Percentiles rank a stretch among this genome's conserved stretches.
Conservation (phyloP, 805 yeast genomes). For the Cyberlindnera xylosilytica region DNA sequence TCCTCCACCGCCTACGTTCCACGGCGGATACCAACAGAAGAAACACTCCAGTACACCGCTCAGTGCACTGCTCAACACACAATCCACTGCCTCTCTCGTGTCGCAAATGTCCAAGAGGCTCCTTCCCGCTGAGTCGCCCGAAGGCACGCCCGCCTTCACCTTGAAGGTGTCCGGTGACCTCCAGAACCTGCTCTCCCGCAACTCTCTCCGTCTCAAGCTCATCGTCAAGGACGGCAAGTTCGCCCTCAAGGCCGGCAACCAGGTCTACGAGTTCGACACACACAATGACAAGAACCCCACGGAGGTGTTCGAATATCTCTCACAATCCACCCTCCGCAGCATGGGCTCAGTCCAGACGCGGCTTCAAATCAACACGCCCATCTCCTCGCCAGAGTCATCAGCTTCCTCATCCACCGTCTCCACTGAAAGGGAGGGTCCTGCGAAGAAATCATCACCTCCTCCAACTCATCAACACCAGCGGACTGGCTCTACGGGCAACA, state of each 20-base stretch:
- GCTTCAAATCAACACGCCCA: constrained; percentile 11
- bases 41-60: no score
- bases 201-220: constrained; percentile 19
- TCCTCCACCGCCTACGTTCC: no score
- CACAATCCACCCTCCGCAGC: constrained; percentile 20
- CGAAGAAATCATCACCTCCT: constrained; percentile 3
- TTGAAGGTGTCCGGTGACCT: constrained; percentile 11
- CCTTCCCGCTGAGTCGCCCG: constrained; percentile 5
- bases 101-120: not conserved
- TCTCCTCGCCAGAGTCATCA: constrained; percentile 8
- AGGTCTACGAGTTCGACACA: constrained; percentile 5
- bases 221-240: constrained; percentile 22
- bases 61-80: no score
- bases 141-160: constrained; percentile 10
- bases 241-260: constrained; percentile 14
- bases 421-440: not conserved
- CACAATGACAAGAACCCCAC: constrained; percentile 6
- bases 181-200: constrained; percentile 11
- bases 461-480: not conserved
- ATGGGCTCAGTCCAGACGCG: constrained; percentile 18
- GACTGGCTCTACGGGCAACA: not conserved
- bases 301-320: constrained; percentile 25
- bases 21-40: no score
- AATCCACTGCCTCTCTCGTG: not conserved
- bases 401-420: not conserved